These are phyloP conservation scores for Ceratocystis huliohia DNA, from an alignment of 2,329 filamentous ascomycete species.

Conservation along the genomic window DNA sequence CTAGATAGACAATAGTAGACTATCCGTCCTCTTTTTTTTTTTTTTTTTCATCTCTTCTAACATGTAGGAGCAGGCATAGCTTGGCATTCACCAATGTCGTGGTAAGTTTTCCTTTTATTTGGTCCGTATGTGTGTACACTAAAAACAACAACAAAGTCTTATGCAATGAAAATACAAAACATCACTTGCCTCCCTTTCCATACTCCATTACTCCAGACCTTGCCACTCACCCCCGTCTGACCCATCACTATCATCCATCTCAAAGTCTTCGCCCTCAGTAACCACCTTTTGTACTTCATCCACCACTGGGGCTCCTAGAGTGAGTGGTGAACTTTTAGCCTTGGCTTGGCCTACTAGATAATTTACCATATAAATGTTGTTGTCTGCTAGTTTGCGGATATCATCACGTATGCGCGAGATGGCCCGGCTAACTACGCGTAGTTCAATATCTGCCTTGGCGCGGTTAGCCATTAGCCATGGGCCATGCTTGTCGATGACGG, in stretches of 20 bases:
- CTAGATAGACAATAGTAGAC: no score
- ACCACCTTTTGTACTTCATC: constrained; percentile 21
- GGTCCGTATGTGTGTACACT: constrained; percentile 20
- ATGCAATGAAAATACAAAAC: constrained; percentile 12
- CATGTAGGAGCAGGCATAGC: no score
- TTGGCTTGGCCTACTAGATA: constrained; percentile 52
- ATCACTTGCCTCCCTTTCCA: neutral
- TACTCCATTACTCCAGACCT: constrained; percentile 19
- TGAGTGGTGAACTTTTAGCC: constrained; percentile 23
- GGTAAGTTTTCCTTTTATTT: neutral
- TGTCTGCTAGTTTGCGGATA: constrained; percentile 68
- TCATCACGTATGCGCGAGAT: constrained; percentile 71
- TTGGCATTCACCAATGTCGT: neutral
- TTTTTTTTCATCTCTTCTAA: no score
- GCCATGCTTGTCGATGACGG: constrained; percentile 69
- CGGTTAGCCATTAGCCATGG: constrained; percentile 71
- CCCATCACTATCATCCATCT: constrained; percentile 29
- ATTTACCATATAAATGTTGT: constrained; percentile 80
- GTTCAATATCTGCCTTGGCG: constrained; percentile 67
- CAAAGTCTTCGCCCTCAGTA: constrained; percentile 26
- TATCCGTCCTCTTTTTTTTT: no score
- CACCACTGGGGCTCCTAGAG: constrained; percentile 22
- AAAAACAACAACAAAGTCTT: constrained; percentile 16
- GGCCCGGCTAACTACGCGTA: constrained; percentile 70
- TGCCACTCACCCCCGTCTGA: constrained; percentile 24